Base-by-base conservation (phyloP, 2,329 filamentous ascomycete genomes). In the Drechslera avenae region DNA sequence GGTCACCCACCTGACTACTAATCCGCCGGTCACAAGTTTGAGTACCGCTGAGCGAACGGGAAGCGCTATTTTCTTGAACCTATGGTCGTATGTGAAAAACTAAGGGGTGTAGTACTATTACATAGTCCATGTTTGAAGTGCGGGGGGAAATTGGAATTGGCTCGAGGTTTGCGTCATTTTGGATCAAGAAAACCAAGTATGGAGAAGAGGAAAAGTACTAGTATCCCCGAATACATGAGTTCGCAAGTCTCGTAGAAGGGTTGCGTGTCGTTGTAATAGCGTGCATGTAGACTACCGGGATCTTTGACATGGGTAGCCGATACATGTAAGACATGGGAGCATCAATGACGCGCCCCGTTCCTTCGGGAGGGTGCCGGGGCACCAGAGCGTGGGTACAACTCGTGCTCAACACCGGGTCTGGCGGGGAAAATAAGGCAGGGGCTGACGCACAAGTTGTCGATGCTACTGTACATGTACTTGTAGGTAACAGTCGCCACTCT, bases 241-340 rank as follows among this genome's bases (percentile, higher is more conserved):
- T 19, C 10, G 9, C n/a, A 7, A n/a, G 17, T 5, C 9, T 4
- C 19, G 23, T 7, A 16, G 19, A 7, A 30, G 28, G 14, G 18
- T 37, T 12, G 26, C n/a, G 26, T 47, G 48, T 48, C 31, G 48
- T 51, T 37, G n/a, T 18, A 47, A 54, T 54, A 50, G 34, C 46
- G 34, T 48, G 37, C 37, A 41, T 48, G 44, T 36, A 37, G 16
- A 33, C 16, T 33, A 53, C 52, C 36, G 46, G 56, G 56, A 34
- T 56, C 28, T 21, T 46, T 16, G 37, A 54, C 56, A 59, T 52
- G 53, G 50, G 44, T 59, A 46, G 41, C 46, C 49, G 49, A 52
- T 46, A 19, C 28, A 34, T 45, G 44, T 49, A 32, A 39, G 23
- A 56, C 33, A 54, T 14, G 18, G 34, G 43, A 39, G 44, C 50